Percentiles rank a stretch among this genome's conserved stretches.
phyloP scores from a whole-genome alignment of 441 rosid species.

The Macaranga tanarius region DNA sequence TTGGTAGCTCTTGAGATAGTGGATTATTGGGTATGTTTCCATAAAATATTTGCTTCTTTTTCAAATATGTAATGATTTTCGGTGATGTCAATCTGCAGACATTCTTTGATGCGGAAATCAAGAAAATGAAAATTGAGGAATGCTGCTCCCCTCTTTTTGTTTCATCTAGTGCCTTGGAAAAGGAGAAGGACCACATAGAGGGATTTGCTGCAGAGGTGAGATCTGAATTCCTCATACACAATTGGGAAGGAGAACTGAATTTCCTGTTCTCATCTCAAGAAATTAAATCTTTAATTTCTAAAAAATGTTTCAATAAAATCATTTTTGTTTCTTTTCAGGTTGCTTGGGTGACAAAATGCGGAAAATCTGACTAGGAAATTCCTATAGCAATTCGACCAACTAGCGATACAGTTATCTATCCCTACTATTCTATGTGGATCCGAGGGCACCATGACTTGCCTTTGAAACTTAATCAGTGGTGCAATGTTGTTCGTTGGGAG shows the following conservation, averaged over 20 bases:
- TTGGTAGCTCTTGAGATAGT: neutral
- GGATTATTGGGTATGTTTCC: neutral
- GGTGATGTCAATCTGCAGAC: conserved; percentile 43
- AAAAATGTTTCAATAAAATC: neutral
- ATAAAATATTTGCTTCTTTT: neutral
- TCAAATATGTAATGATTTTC: conserved; percentile 9
- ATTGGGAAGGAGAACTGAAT: neutral
- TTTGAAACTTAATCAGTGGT: conserved; percentile 96
- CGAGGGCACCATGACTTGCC: conserved; percentile 99
- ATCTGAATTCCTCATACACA: conserved; percentile 15
- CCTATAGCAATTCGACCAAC: conserved; percentile 98
- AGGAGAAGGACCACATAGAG: conserved; percentile 94
- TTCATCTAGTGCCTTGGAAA: conserved; percentile 78
- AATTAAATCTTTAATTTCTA: no score
- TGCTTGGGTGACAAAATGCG: conserved; percentile 98
- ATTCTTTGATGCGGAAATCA: conserved; percentile 93
- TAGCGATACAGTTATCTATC: conserved; percentile 98
- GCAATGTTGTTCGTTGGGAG: conserved; percentile 99
- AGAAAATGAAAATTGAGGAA: conserved; percentile 89
- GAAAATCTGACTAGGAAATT: conserved; percentile 86
- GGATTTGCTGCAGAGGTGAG: conserved; percentile 99
- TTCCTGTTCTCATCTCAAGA: neutral
- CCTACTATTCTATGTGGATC: conserved; percentile 94
- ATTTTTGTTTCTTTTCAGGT: conserved; percentile 48
- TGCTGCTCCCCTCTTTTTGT: conserved; percentile 98